These are phyloP conservation scores for Sarocladium kiliense DNA, from an alignment of 2,329 filamentous ascomycete species.

Conservation along the genomic window DNA sequence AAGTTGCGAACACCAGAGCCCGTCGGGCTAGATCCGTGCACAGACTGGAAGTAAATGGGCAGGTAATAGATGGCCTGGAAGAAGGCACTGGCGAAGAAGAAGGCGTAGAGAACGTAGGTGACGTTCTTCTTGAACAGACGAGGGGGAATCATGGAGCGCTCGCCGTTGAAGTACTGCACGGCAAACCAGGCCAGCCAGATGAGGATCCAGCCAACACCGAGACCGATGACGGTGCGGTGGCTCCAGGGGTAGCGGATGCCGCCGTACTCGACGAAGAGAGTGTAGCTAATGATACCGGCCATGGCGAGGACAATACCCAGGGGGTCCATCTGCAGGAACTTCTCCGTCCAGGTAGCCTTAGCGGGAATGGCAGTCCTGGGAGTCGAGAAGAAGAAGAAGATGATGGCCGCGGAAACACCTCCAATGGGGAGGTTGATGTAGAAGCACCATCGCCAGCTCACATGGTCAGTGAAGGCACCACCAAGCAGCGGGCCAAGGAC, in stretches of 20 bases:
- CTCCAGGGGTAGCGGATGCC: conserved; percentile 34
- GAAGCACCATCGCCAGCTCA: conserved; percentile 24
- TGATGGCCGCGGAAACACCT: conserved; percentile 20
- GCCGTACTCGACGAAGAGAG: conserved; percentile 44
- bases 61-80: conserved; percentile 27
- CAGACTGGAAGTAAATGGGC: conserved; percentile 42
- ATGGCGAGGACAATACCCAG: conserved; percentile 35
- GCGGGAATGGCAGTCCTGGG: conserved; percentile 28
- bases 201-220: conserved; percentile 26
- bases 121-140: conserved; percentile 28
- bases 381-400: conserved; percentile 31
- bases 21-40: conserved; percentile 26
- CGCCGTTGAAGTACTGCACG: conserved; percentile 32
- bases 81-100: conserved; percentile 22
- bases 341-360: conserved; percentile 27
- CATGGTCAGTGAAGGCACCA: conserved; percentile 21
- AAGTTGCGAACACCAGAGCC: conserved; percentile 10
- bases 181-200: conserved; percentile 25
- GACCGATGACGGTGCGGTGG: conserved; percentile 27
- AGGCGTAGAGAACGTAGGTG: conserved; percentile 25
- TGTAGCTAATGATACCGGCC: conserved; percentile 30
- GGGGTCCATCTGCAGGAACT: conserved; percentile 38
- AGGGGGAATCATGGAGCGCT: conserved; percentile 32
- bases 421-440: conserved; percentile 28
- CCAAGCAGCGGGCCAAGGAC: conserved; percentile 22